Evolutionary conservation across 495 filamentous ascomycete genomes (phyloP).

Genomic region (Jackrogersella multiformis): DNA sequence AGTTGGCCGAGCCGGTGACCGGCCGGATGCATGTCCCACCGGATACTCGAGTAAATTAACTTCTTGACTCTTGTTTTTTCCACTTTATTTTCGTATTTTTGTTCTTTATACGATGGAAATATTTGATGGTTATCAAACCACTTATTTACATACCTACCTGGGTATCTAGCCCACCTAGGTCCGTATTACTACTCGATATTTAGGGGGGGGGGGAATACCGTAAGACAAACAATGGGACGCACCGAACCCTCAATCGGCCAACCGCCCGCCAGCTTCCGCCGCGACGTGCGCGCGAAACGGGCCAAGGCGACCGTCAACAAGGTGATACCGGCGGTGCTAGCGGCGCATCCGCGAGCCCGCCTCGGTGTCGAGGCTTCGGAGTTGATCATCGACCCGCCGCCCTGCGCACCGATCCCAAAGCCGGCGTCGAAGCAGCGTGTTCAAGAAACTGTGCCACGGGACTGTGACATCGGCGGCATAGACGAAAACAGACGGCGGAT

Average conservation of each 20-base stretch:
- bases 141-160: background rate
- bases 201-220: no score
- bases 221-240: slow-evolving; percentile 37
- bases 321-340: slow-evolving; percentile 59
- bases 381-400: slow-evolving; percentile 55
- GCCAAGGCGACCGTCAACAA: slow-evolving; percentile 63
- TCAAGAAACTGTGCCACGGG: background rate
- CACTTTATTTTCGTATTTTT: no score
- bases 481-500: background rate
- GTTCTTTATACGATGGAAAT: no score
- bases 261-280: slow-evolving; percentile 42
- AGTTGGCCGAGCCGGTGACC: background rate
- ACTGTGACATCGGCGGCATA: background rate
- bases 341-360: slow-evolving; percentile 57
- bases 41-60: no score
- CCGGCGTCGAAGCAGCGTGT: background rate
- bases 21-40: background rate
- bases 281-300: slow-evolving; percentile 57
- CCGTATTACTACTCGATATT: no score
- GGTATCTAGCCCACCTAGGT: no score
- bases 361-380: slow-evolving; percentile 59
- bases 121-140: background rate
- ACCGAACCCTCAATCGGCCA: slow-evolving; percentile 43
- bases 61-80: no score
- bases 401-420: background rate